Percentiles rank a stretch among this genome's conserved stretches.
phyloP scores from a whole-genome alignment of 148 eudicot genomes.

The Fagopyrum esculentum region DNA sequence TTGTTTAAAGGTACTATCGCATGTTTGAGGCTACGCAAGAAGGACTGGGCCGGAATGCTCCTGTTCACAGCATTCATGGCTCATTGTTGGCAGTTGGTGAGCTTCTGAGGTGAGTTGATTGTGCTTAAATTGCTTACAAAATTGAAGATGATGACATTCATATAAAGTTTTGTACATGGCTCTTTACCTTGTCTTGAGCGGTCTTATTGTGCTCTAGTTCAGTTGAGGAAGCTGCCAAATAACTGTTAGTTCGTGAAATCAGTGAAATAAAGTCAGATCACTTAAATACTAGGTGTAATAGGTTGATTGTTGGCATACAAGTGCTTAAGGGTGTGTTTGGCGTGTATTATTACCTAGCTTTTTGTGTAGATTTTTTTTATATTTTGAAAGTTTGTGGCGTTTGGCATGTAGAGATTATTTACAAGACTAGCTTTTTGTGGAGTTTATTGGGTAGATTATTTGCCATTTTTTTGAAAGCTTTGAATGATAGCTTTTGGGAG shows the following conservation, averaged over 20 bases:
- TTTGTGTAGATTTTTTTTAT: too few relatives aligned
- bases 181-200: background rate
- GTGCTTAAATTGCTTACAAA: background rate
- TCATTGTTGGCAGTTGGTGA: conserved; percentile 97
- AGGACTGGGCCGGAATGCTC: conserved; percentile 88
- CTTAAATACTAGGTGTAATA: background rate
- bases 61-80: conserved; percentile 95
- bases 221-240: background rate
- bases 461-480: too few relatives aligned
- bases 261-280: background rate
- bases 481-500: too few relatives aligned
- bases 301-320: background rate
- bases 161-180: background rate
- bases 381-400: too few relatives aligned
- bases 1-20: conserved; percentile 71
- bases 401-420: too few relatives aligned
- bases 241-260: background rate
- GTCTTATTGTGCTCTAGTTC: background rate
- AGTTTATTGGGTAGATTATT: too few relatives aligned
- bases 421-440: too few relatives aligned
- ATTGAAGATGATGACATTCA: background rate
- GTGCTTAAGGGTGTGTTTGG: too few relatives aligned
- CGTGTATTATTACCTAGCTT: too few relatives aligned
- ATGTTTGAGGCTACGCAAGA: conserved; percentile 99
- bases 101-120: conserved; percentile 67